These are phyloP conservation scores for Penicillium sclerotiorum DNA, from an alignment of 2,329 filamentous ascomycete species.

Conservation along the genomic window DNA sequence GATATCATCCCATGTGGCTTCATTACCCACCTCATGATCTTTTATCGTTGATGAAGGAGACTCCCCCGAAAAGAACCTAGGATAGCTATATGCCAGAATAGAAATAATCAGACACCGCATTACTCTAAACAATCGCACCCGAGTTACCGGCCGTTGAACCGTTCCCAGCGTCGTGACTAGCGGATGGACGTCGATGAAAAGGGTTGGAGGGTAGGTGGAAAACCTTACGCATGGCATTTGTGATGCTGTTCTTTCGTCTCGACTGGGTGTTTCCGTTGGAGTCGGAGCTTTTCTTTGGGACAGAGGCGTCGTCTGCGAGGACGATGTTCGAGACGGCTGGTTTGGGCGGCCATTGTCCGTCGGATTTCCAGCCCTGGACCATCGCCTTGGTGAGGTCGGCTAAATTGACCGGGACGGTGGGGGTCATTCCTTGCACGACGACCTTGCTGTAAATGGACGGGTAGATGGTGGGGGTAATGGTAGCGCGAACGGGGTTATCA, in stretches of 20 bases:
- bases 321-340: slow-evolving; percentile 40
- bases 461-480: slow-evolving; percentile 74
- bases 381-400: slow-evolving; percentile 77
- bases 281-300: slow-evolving; percentile 22
- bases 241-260: slow-evolving; percentile 38
- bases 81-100: background rate
- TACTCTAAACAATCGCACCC: background rate
- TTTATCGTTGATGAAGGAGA: slow-evolving; percentile 1
- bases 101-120: background rate
- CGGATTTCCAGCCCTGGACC: slow-evolving; percentile 88
- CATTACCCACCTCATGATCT: background rate
- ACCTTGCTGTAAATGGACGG: slow-evolving; percentile 87
- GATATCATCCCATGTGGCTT: background rate
- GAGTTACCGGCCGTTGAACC: background rate
- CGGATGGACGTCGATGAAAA: slow-evolving; percentile 39
- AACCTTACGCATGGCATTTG: slow-evolving; percentile 45
- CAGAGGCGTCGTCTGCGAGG: slow-evolving; percentile 31
- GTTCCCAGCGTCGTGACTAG: slow-evolving; percentile 3
- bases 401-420: slow-evolving; percentile 85
- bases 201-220: slow-evolving; percentile 40
- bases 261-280: slow-evolving; percentile 19
- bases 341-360: slow-evolving; percentile 88
- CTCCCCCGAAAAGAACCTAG: background rate
- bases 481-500: slow-evolving; percentile 73
- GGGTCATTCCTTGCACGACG: slow-evolving; percentile 75